Conservation (phyloP, 371 early-diverging fungal genomes). For the Mortierella sp. region DNA sequence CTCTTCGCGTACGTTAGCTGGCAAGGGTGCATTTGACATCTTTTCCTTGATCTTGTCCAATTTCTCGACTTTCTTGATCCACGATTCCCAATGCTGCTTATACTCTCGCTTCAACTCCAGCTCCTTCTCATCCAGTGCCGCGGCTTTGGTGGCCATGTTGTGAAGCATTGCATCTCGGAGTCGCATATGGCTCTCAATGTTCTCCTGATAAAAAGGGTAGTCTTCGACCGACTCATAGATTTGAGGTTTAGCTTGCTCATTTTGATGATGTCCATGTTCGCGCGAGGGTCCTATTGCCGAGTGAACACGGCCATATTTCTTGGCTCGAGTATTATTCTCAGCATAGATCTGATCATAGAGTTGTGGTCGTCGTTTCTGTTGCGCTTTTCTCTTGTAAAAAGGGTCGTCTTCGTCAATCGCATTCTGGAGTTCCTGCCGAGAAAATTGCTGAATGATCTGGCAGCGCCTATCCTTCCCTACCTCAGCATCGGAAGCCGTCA, state of each 20-base stretch:
- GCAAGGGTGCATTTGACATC: slow-evolving; percentile 30
- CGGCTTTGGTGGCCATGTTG: slow-evolving; percentile 53
- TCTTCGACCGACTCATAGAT: slow-evolving; percentile 63
- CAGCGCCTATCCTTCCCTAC: slow-evolving; percentile 24
- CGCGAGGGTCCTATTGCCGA: slow-evolving; percentile 52
- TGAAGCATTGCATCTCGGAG: slow-evolving; percentile 55
- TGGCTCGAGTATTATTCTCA: slow-evolving; percentile 71
- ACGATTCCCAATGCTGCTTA: slow-evolving; percentile 61
- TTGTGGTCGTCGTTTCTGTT: slow-evolving; percentile 45
- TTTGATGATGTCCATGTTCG: slow-evolving; percentile 47
- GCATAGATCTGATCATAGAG: slow-evolving; percentile 63
- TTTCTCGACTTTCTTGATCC: slow-evolving; percentile 63
- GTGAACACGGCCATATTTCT: slow-evolving; percentile 60
- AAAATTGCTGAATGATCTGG: slow-evolving; percentile 25
- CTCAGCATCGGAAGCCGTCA: slow-evolving; percentile 13
- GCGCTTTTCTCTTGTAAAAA: slow-evolving; percentile 55
- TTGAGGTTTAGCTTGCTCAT: slow-evolving; percentile 59
- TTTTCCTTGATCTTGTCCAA: slow-evolving; percentile 64
- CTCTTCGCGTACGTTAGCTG: slow-evolving; percentile 60
- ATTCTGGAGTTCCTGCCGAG: slow-evolving; percentile 38
- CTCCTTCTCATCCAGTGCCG: slow-evolving; percentile 58
- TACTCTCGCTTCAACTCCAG: slow-evolving; percentile 63
- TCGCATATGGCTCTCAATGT: slow-evolving; percentile 52
- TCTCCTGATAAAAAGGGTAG: slow-evolving; percentile 74
- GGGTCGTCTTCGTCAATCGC: slow-evolving; percentile 58